These are phyloP conservation scores for Halophytophthora polymorphica DNA, from an alignment of 352 stramenopile species.

Conservation along the genomic window DNA sequence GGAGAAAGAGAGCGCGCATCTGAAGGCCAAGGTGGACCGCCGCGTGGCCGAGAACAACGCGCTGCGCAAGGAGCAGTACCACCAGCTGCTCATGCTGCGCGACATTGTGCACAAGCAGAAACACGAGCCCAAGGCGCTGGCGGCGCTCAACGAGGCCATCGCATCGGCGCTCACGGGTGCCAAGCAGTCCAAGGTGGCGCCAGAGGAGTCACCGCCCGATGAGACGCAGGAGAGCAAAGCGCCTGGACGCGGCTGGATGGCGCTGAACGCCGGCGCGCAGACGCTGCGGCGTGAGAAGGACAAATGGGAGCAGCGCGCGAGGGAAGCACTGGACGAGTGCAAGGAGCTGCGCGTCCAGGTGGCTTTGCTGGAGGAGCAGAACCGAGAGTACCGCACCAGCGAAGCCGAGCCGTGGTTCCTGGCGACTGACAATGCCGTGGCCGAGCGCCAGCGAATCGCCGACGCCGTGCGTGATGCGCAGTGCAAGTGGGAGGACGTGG, in stretches of 20 bases:
- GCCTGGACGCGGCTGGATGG: slow-evolving; percentile 5
- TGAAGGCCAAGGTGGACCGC: slow-evolving; percentile 59
- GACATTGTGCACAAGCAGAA: slow-evolving; percentile 60
- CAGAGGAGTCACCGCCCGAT: slow-evolving; percentile 10
- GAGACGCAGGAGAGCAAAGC: slow-evolving; percentile 8
- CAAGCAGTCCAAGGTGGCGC: slow-evolving; percentile 8
- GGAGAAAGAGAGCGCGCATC: slow-evolving; percentile 32
- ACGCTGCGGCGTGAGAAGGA: slow-evolving; percentile 51
- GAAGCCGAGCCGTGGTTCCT: slow-evolving; percentile 46
- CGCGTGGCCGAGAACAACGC: slow-evolving; percentile 61
- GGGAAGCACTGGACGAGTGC: slow-evolving; percentile 43
- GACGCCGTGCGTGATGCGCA: slow-evolving; percentile 52
- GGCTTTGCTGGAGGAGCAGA: slow-evolving; percentile 38
- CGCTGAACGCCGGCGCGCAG: slow-evolving; percentile 13
- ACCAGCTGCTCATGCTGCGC: slow-evolving; percentile 67
- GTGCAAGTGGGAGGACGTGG: slow-evolving; percentile 55
- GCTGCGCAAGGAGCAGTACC: slow-evolving; percentile 70
- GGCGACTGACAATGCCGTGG: slow-evolving; percentile 30
- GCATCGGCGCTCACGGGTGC: slow-evolving; percentile 22
- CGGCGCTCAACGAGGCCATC: slow-evolving; percentile 56
- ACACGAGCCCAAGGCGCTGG: slow-evolving; percentile 44
- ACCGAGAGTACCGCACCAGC: slow-evolving; percentile 19
- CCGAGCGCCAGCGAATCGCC: slow-evolving; percentile 52
- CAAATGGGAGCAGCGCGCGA: slow-evolving; percentile 57
- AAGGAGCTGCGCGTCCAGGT: slow-evolving; percentile 54